Conservation (phyloP, 2,329 filamentous ascomycete genomes). For the Trichoderma oligosporum region DNA sequence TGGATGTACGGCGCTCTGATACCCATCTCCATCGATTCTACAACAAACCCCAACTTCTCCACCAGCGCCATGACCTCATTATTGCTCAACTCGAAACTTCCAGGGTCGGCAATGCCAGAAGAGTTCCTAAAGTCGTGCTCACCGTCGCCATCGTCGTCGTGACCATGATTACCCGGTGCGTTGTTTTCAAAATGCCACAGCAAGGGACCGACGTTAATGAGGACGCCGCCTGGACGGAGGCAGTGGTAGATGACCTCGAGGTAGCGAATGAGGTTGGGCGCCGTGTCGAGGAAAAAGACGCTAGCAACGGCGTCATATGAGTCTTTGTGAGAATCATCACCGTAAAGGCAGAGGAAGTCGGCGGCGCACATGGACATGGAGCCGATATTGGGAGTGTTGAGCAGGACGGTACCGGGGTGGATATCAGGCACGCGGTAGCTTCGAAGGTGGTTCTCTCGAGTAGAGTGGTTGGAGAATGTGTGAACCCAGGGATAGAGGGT, state of each 20-base stretch:
- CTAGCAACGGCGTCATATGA: conserved; percentile 79
- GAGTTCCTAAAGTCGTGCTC: conserved; percentile 47
- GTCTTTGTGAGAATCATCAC: conserved; percentile 55
- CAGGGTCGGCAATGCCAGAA: conserved; percentile 78
- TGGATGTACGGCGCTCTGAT: conserved; percentile 82
- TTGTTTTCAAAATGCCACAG: conserved; percentile 93
- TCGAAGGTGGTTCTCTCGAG: conserved; percentile 69
- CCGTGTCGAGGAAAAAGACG: conserved; percentile 96
- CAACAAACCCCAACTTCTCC: conserved; percentile 67
- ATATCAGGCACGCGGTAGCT: conserved; percentile 76
- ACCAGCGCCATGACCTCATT: conserved; percentile 82
- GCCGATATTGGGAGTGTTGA: conserved; percentile 41
- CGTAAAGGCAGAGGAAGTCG: conserved; percentile 88
- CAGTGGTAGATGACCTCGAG: conserved; percentile 78
- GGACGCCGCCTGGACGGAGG: conserved; percentile 70
- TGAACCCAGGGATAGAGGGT: conserved; percentile 81
- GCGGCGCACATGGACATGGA: conserved; percentile 90
- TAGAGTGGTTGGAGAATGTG: conserved; percentile 80
- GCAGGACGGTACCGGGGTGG: conserved; percentile 60
- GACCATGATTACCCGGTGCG: conserved; percentile 54
- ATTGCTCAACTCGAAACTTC: conserved; percentile 83
- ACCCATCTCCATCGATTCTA: conserved; percentile 59
- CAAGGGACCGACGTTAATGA: conserved; percentile 86
- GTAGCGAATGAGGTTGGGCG: conserved; percentile 87
- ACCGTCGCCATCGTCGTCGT: conserved; percentile 48